Conservation (phyloP, 2,329 filamentous ascomycete species). For the Cladosporium velox region DNA sequence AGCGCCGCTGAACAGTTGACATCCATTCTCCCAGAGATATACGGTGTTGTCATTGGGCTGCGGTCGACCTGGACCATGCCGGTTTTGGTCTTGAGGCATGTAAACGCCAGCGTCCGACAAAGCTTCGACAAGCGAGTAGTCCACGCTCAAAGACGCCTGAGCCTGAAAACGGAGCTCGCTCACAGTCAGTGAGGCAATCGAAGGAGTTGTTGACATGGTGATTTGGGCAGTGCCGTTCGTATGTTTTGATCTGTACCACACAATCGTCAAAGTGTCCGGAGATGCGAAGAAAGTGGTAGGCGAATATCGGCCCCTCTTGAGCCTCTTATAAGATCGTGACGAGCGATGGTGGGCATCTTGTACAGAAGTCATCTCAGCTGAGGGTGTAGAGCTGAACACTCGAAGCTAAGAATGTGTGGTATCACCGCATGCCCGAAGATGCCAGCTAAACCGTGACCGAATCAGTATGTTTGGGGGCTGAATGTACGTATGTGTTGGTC, state of each 20-base stretch:
- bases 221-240: background rate
- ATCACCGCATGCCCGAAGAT: background rate
- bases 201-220: background rate
- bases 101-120: background rate
- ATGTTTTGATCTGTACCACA: background rate
- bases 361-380: background rate
- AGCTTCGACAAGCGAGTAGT: background rate
- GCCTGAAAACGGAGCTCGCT: background rate
- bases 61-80: background rate
- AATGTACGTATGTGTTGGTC: background rate
- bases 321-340: background rate
- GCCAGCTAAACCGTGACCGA: background rate
- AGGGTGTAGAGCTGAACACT: background rate
- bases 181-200: background rate
- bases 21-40: constrained; percentile 4
- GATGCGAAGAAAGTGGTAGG: background rate
- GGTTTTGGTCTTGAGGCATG: background rate
- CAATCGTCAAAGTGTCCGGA: background rate
- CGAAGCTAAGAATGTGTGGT: background rate
- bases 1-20: background rate
- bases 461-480: background rate
- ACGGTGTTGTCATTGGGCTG: background rate
- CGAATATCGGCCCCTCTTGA: background rate
- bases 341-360: background rate
- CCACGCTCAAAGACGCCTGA: background rate